phyloP scores from a whole-genome alignment of 805 yeast species.

The Blastobotrys mokoenaii region DNA sequence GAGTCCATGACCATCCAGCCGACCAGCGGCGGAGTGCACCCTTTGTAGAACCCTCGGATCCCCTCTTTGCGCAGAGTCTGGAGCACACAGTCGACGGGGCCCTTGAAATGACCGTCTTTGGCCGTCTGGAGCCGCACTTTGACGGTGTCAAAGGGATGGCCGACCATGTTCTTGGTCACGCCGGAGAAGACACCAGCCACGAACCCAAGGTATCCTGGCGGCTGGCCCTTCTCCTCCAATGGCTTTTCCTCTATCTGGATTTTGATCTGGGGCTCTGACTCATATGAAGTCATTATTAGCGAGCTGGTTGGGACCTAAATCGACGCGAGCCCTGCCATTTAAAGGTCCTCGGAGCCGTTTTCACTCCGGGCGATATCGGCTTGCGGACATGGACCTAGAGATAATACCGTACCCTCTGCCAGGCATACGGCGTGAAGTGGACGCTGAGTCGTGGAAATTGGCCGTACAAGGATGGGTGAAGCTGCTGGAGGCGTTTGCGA shows the following conservation, averaged over 20 bases:
- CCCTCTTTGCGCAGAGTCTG: conserved; percentile 74
- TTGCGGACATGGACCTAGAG: background rate
- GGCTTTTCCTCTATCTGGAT: background rate
- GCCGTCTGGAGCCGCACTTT: conserved; percentile 79
- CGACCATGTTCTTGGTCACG: conserved; percentile 77
- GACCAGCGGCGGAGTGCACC: conserved; percentile 85
- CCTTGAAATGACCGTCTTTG: conserved; percentile 60
- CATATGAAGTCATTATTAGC: background rate
- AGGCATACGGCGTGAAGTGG: conserved; percentile 1
- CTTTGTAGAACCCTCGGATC: conserved; percentile 69
- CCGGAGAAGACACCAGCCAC: conserved; percentile 88
- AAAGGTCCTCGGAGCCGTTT: too few relatives aligned
- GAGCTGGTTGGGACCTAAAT: too few relatives aligned
- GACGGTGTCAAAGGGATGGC: conserved; percentile 89
- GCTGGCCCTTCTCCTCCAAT: conserved; percentile 1
- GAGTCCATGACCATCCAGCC: conserved; percentile 96
- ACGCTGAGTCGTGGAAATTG: conserved; percentile 2
- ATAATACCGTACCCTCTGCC: conserved; percentile 1
- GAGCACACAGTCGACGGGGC: conserved; percentile 72
- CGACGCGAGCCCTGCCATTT: too few relatives aligned
- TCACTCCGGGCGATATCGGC: background rate
- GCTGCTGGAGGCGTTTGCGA: background rate
- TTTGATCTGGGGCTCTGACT: background rate
- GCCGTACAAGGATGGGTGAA: conserved; percentile 5
- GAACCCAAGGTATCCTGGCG: conserved; percentile 43